A percentile compares a stretch with the other conserved stretches of the same genome.
phyloP scores from a whole-genome alignment of 441 rosid genomes.

The Corymbia citriodora region DNA sequence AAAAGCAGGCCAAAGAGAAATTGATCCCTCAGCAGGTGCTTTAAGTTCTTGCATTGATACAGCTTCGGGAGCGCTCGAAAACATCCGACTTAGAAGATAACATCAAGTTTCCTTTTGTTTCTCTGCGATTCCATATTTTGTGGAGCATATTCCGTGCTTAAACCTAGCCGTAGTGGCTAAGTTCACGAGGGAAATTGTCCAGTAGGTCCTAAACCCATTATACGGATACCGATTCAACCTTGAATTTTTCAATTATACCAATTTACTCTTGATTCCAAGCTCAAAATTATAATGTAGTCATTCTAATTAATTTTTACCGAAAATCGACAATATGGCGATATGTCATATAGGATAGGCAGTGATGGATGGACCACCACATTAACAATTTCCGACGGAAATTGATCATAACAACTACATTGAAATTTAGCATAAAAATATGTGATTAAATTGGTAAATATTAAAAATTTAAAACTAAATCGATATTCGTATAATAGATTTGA shows the following conservation, averaged over 20 bases:
- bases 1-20: neutral
- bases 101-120: neutral
- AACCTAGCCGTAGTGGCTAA: neutral
- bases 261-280: neutral
- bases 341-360: neutral
- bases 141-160: neutral
- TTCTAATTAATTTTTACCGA: neutral
- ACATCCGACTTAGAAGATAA: no score
- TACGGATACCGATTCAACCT: accelerated
- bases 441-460: no score
- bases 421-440: accelerated
- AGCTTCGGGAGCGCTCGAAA: neutral
- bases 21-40: neutral
- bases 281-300: neutral
- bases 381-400: no score
- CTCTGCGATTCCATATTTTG: neutral
- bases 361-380: neutral
- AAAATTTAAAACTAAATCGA: no score
- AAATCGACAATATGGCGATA: no score
- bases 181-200: neutral
- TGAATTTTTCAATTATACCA: neutral
- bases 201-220: neutral
- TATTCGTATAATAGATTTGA: no score
- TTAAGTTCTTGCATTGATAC: neutral
- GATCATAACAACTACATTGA: neutral